A percentile compares a stretch with the other conserved stretches of the same genome.
phyloP scores from a whole-genome alignment of 1,139 yeast species.

The Yamadazyma sp. region DNA sequence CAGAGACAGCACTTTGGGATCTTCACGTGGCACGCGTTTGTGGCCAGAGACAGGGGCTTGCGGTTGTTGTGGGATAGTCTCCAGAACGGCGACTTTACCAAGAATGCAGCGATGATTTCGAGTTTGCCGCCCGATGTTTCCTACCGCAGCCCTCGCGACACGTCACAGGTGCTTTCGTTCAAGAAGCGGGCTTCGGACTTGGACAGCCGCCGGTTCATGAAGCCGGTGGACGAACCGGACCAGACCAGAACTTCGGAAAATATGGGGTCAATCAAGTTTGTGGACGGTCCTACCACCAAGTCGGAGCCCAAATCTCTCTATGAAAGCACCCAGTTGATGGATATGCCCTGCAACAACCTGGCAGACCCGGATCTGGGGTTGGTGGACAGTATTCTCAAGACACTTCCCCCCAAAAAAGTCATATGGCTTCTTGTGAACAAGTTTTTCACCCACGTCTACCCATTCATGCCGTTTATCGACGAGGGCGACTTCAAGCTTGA shows the following conservation, averaged over 20 bases:
- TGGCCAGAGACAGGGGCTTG: slow-evolving; percentile 34
- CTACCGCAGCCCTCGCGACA: no score
- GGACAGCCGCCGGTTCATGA: neutral
- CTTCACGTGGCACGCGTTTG: slow-evolving; percentile 39
- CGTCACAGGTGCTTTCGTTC: neutral
- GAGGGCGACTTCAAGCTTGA: slow-evolving; percentile 31
- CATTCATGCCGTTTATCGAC: slow-evolving; percentile 50
- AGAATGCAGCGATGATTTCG: neutral
- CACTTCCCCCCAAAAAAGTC: slow-evolving; percentile 44
- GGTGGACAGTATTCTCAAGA: slow-evolving; percentile 35
- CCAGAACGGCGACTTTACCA: neutral
- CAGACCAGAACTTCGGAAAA: slow-evolving; percentile 1
- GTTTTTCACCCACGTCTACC: slow-evolving; percentile 46
- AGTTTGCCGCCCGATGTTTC: no score
- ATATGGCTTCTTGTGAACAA: slow-evolving; percentile 48
- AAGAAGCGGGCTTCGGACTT: neutral
- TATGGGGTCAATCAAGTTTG: neutral
- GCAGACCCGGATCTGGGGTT: slow-evolving; percentile 10
- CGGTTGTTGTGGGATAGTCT: slow-evolving; percentile 15
- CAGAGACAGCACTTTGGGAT: slow-evolving; percentile 38
- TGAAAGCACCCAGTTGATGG: slow-evolving; percentile 1
- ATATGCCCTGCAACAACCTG: slow-evolving; percentile 3
- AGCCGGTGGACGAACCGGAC: neutral
- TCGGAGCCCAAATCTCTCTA: neutral
- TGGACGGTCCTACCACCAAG: neutral